Evolutionary conservation across 495 filamentous ascomycete species (phyloP), one percentile per base, ranked within the genome.

Genomic region (Aspergillus campestris): DNA sequence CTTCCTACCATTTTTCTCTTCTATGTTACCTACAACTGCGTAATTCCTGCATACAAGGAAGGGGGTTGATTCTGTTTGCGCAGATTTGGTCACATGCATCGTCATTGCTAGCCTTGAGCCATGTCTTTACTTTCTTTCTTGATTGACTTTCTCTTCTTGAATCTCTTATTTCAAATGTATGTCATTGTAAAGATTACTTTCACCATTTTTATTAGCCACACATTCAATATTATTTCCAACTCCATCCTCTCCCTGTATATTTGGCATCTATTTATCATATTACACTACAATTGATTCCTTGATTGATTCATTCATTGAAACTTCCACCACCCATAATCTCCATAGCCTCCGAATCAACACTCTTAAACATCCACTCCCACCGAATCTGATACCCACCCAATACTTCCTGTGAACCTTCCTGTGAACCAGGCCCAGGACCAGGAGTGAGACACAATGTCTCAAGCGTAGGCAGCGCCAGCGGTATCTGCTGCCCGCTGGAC

Each of bases 291-390:
- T 24, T 24, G 18, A 24, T 24, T 4, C 18, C 18, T 24, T n/a
- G n/a, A n/a, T n/a, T n/a, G n/a, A n/a, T n/a, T n/a, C n/a, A n/a
- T n/a, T n/a, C n/a, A n/a, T n/a, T n/a, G n/a, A n/a, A n/a, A n/a
- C n/a, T n/a, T n/a, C n/a, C 45, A 51, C 56, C 59, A 29, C 57
- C 54, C 67, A 71, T 67, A 15, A 62, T 52, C 50, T 53, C 55
- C 44, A 71, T 38, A 12, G 56, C 40, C 39, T 67, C 56, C 27
- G 48, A 49, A 48, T 71, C 67, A 55, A 71, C 47, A 55, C 54
- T 67, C 58, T 71, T 73, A 52, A 66, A 71, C 55, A 55, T 62
- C 67, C 70, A 73, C 42, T 70, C 59, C 62, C 70, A 73, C 8
- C 40, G 50, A 18, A 71, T 28, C 33, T 4, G 18, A 24, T 24